Conservation (phyloP, 2,329 filamentous ascomycete genomes). For the Colletotrichum spinosum region DNA sequence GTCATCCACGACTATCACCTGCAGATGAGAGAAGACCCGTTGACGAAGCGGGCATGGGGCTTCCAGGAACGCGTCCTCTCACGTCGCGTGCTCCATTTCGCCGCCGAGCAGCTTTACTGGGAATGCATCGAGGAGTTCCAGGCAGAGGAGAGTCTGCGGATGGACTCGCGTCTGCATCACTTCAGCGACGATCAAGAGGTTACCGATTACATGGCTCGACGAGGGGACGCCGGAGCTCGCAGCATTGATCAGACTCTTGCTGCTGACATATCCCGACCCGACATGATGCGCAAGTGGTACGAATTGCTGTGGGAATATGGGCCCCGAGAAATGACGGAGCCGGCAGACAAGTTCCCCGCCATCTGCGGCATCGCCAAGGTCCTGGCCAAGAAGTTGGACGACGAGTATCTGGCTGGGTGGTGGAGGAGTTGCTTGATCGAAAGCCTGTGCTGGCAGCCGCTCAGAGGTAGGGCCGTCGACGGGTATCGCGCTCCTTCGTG, state of each 20-base stretch:
- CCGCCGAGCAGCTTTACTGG: conserved; percentile 23
- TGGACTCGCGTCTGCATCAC: background rate
- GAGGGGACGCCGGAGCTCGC: too few relatives aligned
- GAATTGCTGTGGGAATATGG: conserved; percentile 19
- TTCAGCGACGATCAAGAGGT: conserved; percentile 3
- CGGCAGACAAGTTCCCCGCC: conserved; percentile 43
- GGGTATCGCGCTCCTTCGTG: conserved; percentile 31
- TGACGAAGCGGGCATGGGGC: conserved; percentile 42
- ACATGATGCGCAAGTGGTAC: background rate
- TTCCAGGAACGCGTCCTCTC: conserved; percentile 46
- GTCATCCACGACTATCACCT: conserved; percentile 5
- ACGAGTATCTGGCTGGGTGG: conserved; percentile 45
- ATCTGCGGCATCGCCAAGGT: conserved; percentile 45
- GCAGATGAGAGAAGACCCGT: conserved; percentile 18
- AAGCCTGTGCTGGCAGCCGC: conserved; percentile 22
- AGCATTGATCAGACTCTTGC: background rate
- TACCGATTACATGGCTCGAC: background rate
- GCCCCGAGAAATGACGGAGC: conserved; percentile 36
- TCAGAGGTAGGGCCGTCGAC: conserved; percentile 1
- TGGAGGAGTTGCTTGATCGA: conserved; percentile 39
- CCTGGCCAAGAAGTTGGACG: conserved; percentile 38
- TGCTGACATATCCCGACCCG: background rate
- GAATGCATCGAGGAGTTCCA: conserved; percentile 31
- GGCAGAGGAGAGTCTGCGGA: conserved; percentile 22
- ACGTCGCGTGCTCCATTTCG: conserved; percentile 43